Base-by-base conservation (phyloP, 2,329 filamentous ascomycete genomes). In the Aspergillus uvarum region DNA sequence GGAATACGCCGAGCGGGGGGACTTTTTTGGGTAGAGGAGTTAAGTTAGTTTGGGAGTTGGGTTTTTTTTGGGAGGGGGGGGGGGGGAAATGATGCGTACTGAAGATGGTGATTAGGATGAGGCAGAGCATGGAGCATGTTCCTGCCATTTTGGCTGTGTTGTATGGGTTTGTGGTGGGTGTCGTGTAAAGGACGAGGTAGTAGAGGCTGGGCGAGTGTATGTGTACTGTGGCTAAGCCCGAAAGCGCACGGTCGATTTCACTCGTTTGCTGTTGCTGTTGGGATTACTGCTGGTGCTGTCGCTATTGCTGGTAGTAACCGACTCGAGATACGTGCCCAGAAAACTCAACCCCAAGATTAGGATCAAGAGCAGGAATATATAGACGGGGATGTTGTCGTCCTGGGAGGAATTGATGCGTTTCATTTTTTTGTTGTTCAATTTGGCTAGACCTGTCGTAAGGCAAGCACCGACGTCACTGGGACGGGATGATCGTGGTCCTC, bases 1-100 rank as follows among this genome's bases (percentile, higher is more conserved):
- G 75, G 70, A 81, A 87, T 49, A 88, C 87, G 53, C 87, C 87
- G 57, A 87, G 72, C 14, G 88, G 88, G 54, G 88, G 88, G 60
- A 89, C 88, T 90, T 31, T 16, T 49, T 29, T n/a, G n/a, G n/a
- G n/a, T n/a, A n/a, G n/a, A n/a, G n/a, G 32, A 6, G 16, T 38
- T 16, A 38, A 42, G 49, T 47, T 49, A 38, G 51, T 42, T 19
- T 52, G 5, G n/a, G 48, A 1, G 8, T 50, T 31, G 48, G 22
- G 24, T 6, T 7, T 5, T 49, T 26, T 38, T 16, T 51, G 5
- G n/a, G 4, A 8, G 22, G 6, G 21, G 2, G 8, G 35, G 16
- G 4, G 51, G 16, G 29, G n/a, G n/a, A n/a, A n/a, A n/a, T 7
- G 22, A 24, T 21, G 38, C 76, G 63, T 72, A 82, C 80, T 68